Evolutionary conservation across 169 alveolate genomes (phyloP).

Genomic region (Cytauxzoon felis): DNA sequence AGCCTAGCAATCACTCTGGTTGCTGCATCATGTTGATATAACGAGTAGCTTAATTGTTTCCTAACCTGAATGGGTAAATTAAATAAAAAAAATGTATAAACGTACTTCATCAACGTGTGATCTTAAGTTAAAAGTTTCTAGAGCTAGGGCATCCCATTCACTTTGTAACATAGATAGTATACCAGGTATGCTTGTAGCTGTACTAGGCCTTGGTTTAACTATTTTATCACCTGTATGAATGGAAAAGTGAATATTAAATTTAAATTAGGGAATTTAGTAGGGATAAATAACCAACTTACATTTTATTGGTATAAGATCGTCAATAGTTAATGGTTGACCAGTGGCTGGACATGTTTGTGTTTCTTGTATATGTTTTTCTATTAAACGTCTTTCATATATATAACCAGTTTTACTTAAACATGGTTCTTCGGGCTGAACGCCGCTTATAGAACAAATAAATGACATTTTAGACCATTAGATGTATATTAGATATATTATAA

Average conservation of each 20-base stretch:
- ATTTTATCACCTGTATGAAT: constrained; percentile 60
- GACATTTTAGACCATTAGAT: no score
- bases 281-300: no score
- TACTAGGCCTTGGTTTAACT: constrained; percentile 88
- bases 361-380: constrained; percentile 77
- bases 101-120: constrained; percentile 77
- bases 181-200: constrained; percentile 90
- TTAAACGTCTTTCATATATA: constrained; percentile 76
- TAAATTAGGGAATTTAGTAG: no score
- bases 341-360: constrained; percentile 78
- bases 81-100: neutral
- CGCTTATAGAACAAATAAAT: constrained; percentile 79
- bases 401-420: constrained; percentile 81
- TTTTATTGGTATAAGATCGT: constrained; percentile 72
- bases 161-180: constrained; percentile 84
- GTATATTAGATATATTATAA: no score
- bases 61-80: constrained; percentile 70
- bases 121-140: constrained; percentile 88
- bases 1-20: constrained; percentile 95
- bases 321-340: constrained; percentile 70
- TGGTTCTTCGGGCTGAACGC: constrained; percentile 83
- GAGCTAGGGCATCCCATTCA: constrained; percentile 94
- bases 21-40: constrained; percentile 98
- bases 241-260: no score
- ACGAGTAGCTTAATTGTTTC: constrained; percentile 92